phyloP scores from a whole-genome alignment of 345 rosid species.

The Salix udensis region DNA sequence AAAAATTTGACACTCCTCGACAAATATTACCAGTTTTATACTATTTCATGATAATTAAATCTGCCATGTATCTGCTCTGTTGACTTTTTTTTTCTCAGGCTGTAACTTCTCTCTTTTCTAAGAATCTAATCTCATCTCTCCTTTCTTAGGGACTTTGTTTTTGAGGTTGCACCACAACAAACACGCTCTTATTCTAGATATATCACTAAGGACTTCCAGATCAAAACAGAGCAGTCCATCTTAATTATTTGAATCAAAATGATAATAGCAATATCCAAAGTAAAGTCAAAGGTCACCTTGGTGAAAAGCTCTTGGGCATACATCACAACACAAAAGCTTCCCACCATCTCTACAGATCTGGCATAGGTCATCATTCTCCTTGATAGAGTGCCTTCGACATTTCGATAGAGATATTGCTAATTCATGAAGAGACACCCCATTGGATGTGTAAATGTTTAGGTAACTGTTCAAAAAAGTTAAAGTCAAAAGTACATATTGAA shows the following conservation, averaged over 20 bases:
- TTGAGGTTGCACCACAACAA: too few species aligned
- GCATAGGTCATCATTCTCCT: conserved; percentile 80
- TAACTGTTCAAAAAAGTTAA: conserved; percentile 50
- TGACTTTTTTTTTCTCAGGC: background rate
- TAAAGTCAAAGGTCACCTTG: conserved; percentile 43
- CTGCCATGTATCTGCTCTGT: background rate
- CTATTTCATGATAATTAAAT: background rate
- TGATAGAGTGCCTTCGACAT: conserved; percentile 63
- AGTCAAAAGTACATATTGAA: background rate
- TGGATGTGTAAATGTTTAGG: conserved; percentile 85
- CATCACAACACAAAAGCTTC: conserved; percentile 86
- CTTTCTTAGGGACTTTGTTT: background rate
- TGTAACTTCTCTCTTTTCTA: background rate
- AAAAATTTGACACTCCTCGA: background rate
- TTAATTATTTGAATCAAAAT: background rate
- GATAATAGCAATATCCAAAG: background rate
- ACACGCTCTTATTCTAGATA: background rate
- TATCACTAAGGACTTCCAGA: background rate
- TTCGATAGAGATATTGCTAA: conserved; percentile 79
- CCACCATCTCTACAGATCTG: conserved; percentile 96
- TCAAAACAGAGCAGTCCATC: background rate
- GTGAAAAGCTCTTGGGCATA: conserved; percentile 97
- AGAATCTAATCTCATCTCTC: background rate
- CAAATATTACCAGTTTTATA: background rate
- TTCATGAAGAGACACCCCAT: conserved; percentile 98